A percentile compares a stretch with the other conserved stretches of the same genome.
These are phyloP conservation scores for Picochlorum sp. DNA, from an alignment of 139 green algal species.

Conservation along the genomic window DNA sequence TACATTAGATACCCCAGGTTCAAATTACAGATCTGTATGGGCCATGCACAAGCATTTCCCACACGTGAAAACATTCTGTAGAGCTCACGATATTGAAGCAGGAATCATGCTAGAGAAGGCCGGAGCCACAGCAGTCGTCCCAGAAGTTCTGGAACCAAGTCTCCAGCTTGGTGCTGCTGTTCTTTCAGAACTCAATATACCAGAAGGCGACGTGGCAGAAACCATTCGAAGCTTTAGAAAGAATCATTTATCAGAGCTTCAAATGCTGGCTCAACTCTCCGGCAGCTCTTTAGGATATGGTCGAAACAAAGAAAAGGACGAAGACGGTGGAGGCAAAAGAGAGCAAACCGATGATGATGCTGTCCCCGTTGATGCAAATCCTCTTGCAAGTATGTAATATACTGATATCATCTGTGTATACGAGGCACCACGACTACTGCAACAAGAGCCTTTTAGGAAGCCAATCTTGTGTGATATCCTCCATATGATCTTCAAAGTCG, in stretches of 20 bases:
- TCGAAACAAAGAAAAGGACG: slow-evolving; percentile 10
- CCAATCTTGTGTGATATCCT: slow-evolving; percentile 27
- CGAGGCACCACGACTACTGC: background rate
- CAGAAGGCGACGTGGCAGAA: slow-evolving; percentile 62
- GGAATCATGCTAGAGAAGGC: slow-evolving; percentile 92
- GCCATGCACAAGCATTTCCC: slow-evolving; percentile 88
- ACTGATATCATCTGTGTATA: background rate
- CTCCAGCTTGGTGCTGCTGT: slow-evolving; percentile 92
- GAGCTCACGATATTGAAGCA: slow-evolving; percentile 83
- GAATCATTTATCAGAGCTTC: slow-evolving; percentile 49
- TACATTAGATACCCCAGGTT: slow-evolving; percentile 63
- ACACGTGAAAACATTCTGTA: slow-evolving; percentile 86
- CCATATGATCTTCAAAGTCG: slow-evolving; percentile 50
- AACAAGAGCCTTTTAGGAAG: slow-evolving; percentile 18
- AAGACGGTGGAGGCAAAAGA: slow-evolving; percentile 8
- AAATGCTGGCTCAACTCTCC: slow-evolving; percentile 20
- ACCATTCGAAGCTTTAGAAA: slow-evolving; percentile 60
- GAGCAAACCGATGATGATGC: background rate
- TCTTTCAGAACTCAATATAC: slow-evolving; percentile 72
- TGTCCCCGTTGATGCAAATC: background rate
- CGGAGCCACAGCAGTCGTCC: slow-evolving; percentile 88
- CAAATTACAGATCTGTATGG: slow-evolving; percentile 93
- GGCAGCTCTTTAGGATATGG: slow-evolving; percentile 53
- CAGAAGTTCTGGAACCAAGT: slow-evolving; percentile 91
- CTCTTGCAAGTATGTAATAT: background rate